Base-by-base conservation (phyloP, 306 rosid genomes). In the barrel medic (Medicago truncatula) region DNA sequence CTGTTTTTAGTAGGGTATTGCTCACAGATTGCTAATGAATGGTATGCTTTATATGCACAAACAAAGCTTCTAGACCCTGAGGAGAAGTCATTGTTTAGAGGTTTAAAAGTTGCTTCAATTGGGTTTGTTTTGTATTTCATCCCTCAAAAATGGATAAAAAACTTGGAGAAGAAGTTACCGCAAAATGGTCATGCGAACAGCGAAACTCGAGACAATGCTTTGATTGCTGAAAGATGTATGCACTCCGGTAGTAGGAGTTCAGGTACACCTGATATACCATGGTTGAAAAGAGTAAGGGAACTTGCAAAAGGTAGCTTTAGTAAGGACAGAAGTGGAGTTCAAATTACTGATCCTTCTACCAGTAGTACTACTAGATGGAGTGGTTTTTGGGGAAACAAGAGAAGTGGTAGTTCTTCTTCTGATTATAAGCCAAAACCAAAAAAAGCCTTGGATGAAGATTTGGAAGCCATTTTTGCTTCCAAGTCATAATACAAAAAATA, bases 381-480 rank as follows among this genome's bases (percentile, higher is more conserved):
- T 41, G 92, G 81, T 8, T 14, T 88, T 7, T 91, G 91, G 97
- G 87, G 93, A 46, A 56, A 16, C 67, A 89, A 82, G 61, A 84
- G 81, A 81, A 90, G 96, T 70, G 92, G 90, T 4, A 86, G 89
- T 83, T 87, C 95, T 6, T 80, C 92, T 76, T 62, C 85, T 74
- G 92, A 94, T 77, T 82, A 17, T 74, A 89, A 84, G 77, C 69
- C 91, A 43, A 94, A 90, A 76, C 78, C 89, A 64, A 82, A 9
- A 64, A 82, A 9, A 49, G 82, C 82, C 5, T 78, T 91, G 78
- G 71, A 85, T 78, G 74, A 87, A 80, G 97, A 94, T 81, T 81
- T 94, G 81, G 98, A 94, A 85, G 93, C 92, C 70, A 94, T 94
- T 84, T 94, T 94, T 90, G 87, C 97, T 62, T 87, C 98, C 76